Evolutionary conservation across 2,329 filamentous ascomycete species (phyloP).

Genomic region (Pseudogymnoascus sp.): DNA sequence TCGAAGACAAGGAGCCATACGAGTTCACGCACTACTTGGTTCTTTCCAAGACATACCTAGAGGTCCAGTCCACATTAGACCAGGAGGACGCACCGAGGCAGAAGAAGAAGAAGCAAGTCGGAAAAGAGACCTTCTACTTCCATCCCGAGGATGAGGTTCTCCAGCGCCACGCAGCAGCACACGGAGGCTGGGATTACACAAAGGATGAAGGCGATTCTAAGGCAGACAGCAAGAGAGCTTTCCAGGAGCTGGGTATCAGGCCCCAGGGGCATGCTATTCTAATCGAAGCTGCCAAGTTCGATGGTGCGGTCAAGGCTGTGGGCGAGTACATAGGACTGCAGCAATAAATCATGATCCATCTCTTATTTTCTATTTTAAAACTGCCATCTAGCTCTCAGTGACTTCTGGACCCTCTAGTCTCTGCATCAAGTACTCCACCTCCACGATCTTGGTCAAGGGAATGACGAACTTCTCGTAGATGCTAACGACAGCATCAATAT

Average conservation of each 20-base stretch:
- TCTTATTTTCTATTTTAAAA: conserved; percentile 10
- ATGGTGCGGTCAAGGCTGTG: conserved; percentile 67
- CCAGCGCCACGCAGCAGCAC: conserved; percentile 64
- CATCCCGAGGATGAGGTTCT: conserved; percentile 92
- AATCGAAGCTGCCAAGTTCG: conserved; percentile 73
- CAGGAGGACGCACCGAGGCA: conserved; percentile 53
- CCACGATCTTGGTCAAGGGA: conserved; percentile 93
- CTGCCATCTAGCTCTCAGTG: conserved; percentile 7
- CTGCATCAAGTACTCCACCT: conserved; percentile 98
- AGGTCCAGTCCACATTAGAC: conserved; percentile 76
- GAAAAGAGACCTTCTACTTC: conserved; percentile 72
- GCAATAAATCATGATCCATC: conserved; percentile 30
- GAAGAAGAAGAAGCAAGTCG: conserved; percentile 59
- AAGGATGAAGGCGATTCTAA: conserved; percentile 70
- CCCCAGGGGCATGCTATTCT: conserved; percentile 78
- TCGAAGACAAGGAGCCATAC: conserved; percentile 88
- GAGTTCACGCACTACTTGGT: conserved; percentile 89
- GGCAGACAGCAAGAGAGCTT: conserved; percentile 87
- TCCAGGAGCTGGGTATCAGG: conserved; percentile 86
- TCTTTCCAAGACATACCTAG: conserved; percentile 84
- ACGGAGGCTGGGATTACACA: conserved; percentile 68
- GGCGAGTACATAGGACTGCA: conserved; percentile 61
- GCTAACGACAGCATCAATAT: conserved; percentile 80
- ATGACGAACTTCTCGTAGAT: conserved; percentile 95
- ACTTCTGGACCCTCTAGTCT: conserved; percentile 49